Evolutionary conservation across 2,329 filamentous ascomycete genomes (phyloP), one percentile per base, ranked within the genome.

Genomic region (Mariannaea elegans): DNA sequence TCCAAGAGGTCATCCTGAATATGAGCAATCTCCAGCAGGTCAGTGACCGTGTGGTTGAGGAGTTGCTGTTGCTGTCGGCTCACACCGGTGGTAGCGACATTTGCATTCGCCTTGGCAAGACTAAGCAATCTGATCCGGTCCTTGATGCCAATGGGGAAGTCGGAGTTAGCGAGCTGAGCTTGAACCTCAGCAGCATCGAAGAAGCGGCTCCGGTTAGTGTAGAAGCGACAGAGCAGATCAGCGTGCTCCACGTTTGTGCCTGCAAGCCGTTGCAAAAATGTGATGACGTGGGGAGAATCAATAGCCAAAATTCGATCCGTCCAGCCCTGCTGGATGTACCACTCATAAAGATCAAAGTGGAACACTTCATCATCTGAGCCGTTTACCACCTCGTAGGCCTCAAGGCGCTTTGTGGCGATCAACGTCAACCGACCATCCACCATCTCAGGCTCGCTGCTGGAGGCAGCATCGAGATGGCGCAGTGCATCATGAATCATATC

Each of bases 341-440:
- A 99, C 71, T 97, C 94, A 74, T 97, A 99, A n/a, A 99, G 83
- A 70, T 92, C 93, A 62, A 92, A 96, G 74, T 98, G 90, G 80
- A 99, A 99, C 4, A 97, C 91, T 71, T 97, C 92, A 67, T 99
- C 95, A 13, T 90, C 86, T 0, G 94, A 97, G 59, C 85, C 86
- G 72, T 96, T 92, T 68, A 99, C 93, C 2, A 97, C 91, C 42
- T 89, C 87, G 76, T 98, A 97, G 0, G 95, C 94, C 78, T 99
- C 94, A 48, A 87, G 86, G 65, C 91, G 87, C 75, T 95, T 93
- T 45, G 89, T 94, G 2, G 89, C 88, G 18, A 91, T 86, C 12
- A 92, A 76, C 0, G 93, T 94, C 49, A 87, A 85, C 65, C 91
- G 88, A 16, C 94, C 94, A 70, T 97, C 94, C 31, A 93, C 78